These are phyloP conservation scores for Penicillium simplicissimum DNA, from an alignment of 495 filamentous ascomycete genomes.

Conservation along the genomic window DNA sequence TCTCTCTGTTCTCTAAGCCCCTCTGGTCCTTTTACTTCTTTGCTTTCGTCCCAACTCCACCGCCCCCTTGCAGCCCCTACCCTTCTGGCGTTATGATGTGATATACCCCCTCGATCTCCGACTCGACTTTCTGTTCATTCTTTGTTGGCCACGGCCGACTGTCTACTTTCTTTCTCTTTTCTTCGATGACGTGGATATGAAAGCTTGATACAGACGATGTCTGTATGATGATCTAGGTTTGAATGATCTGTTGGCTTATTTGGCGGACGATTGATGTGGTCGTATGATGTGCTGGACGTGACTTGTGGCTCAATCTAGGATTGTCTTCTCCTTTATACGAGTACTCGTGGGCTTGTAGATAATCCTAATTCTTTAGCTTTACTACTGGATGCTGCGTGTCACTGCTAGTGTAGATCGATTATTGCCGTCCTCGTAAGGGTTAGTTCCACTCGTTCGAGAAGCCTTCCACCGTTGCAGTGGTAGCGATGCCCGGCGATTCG, in stretches of 20 bases:
- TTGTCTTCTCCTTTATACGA: background rate
- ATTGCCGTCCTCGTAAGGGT: background rate
- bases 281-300: background rate
- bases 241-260: constrained; percentile 1
- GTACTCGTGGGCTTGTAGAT: constrained; percentile 9
- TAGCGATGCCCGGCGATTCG: too few species aligned
- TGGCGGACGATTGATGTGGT: background rate
- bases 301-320: background rate
- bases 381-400: background rate
- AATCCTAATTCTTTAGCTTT: constrained; percentile 8
- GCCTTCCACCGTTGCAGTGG: too few species aligned
- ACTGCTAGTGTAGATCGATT: background rate
- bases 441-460: too few species aligned
- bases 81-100: constrained; percentile 46
- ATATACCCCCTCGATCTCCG: constrained; percentile 47
- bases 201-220: constrained; percentile 20
- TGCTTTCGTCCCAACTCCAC: constrained; percentile 10
- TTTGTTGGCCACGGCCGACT: constrained; percentile 17
- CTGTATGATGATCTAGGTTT: constrained; percentile 14
- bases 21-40: constrained; percentile 15
- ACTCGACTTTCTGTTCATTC: constrained; percentile 29
- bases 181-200: constrained; percentile 27
- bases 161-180: background rate
- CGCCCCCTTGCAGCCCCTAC: constrained; percentile 16
- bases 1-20: constrained; percentile 5